Base-by-base conservation (phyloP, 768 basidiomycete species). In the Serendipita vermifera region DNA sequence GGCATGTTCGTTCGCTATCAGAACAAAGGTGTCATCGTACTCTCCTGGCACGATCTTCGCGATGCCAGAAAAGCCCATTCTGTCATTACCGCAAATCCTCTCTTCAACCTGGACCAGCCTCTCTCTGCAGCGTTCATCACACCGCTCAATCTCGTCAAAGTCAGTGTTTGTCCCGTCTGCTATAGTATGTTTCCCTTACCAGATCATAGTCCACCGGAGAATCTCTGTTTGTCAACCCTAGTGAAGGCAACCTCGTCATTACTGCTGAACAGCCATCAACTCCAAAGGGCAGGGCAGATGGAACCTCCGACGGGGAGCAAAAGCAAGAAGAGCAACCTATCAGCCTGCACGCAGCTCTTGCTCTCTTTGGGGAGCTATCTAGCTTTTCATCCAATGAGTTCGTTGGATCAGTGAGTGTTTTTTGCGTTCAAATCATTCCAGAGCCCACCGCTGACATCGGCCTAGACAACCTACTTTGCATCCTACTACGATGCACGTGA, bases 401-500 rank as follows among this genome's bases (percentile, higher is more conserved):
- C 15, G 27, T 32, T 5, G 31, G 54, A 7, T 22, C 15, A 14
- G 31, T 31, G 27, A 14, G 43, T 13, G 43, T 13, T 33, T n/a
- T 15, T 55, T 43, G 27, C 29, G 22, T 24, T 35, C n/a, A 27
- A 36, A 55, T 11, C 33, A 22, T 55, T 7, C 36, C 29, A 17
- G 20, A 14, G 6, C 39, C 29, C 7, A 20, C n/a, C 51, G 38
- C 31, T 55, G 20, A 14, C 5, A 55, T 9, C 26, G 33, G 3
- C 58, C 74, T n/a, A 51, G 46, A 29, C 46, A 66, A 66, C 74
- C 27, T 86, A 80, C 66, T 69, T 68, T 36, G 76, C 81, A 54
- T 84, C 87, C 60, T 90, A 77, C 64, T 83, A 75, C 63, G 85
- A 88, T 62, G 72, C 78, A 26, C 74, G 83, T 24, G 74, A 75